Base-by-base conservation (phyloP, 345 rosid species). In the Salix caprea region DNA sequence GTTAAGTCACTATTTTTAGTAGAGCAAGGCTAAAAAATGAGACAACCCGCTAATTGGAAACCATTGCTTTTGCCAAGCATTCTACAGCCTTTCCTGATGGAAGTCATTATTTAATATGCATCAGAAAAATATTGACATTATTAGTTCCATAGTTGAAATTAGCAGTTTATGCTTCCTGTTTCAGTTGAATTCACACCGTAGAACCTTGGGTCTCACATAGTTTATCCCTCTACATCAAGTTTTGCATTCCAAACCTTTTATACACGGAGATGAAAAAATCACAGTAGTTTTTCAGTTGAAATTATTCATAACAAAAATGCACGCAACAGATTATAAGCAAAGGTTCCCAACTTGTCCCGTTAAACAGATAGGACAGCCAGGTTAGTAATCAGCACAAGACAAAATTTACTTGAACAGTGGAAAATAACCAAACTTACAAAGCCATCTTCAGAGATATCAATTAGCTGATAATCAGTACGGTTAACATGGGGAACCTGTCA, bases 381-480 rank as follows among this genome's bases (percentile, higher is more conserved):
- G 75, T 64, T 30, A 6, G 9, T 24, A 18, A 23, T 24, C 21
- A 75, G 40, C 7, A 28, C 54, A 40, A 3, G 23, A 34, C 61
- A 62, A 52, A 15, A 32, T 18, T 44, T 24, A 61, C 72, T 8
- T 7, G 65, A 54, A 23, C 24, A 40, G 56, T 67, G 14, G 19
- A 72, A 67, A 56, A 18, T n/a, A 16, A 67, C 30, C 12, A 28
- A 67, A 78, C 96, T 86, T 85, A 91, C 95, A 85, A 91, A 91
- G n/a, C 95, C 95, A 83, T 91, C 95, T 77, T 89, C 91, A 78
- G 92, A 86, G 70, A 90, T 90, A 78, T 89, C 94, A 77, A 90
- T 89, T 76, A 89, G 85, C 86, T 91, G 92, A 82, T 87, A 91
- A 77, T 91, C 93, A 70, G 87, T 84, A 71, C 94, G 92, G 73